These are phyloP conservation scores for Xylaria multiplex DNA, from an alignment of 2,329 filamentous ascomycete species.

Conservation along the genomic window DNA sequence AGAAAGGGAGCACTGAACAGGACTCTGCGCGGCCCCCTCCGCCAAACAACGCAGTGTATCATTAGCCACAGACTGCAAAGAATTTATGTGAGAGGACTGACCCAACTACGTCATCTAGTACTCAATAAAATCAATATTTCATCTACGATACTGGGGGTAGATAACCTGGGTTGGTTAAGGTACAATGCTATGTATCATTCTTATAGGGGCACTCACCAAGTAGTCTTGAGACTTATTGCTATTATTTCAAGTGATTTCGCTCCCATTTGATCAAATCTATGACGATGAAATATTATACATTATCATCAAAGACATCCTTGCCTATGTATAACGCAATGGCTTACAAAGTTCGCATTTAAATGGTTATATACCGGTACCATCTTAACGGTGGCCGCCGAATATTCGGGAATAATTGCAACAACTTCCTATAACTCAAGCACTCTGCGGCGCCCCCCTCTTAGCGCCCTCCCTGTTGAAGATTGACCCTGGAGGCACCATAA, in stretches of 20 bases:
- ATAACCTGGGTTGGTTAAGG: too few species aligned
- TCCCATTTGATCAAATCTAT: too few species aligned
- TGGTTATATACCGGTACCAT: background rate
- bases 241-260: too few species aligned
- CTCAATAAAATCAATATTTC: background rate
- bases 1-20: constrained; percentile 14
- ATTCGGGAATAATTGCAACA: background rate
- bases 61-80: background rate
- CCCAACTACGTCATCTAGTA: background rate
- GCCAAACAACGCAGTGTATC: background rate
- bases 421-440: background rate
- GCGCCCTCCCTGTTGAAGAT: constrained; percentile 14
- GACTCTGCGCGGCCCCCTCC: too few species aligned
- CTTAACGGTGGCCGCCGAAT: background rate
- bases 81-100: background rate
- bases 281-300: too few species aligned
- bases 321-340: too few species aligned
- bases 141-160: too few species aligned
- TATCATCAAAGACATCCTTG: too few species aligned
- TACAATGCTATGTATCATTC: background rate
- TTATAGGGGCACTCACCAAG: too few species aligned
- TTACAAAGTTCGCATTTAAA: background rate
- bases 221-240: too few species aligned
- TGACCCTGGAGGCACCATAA: constrained; percentile 27
- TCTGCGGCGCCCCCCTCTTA: background rate